Evolutionary conservation across 306 rosid genomes (phyloP), one percentile per base, ranked within the genome.

Genomic region (Acacia crassicarpa): DNA sequence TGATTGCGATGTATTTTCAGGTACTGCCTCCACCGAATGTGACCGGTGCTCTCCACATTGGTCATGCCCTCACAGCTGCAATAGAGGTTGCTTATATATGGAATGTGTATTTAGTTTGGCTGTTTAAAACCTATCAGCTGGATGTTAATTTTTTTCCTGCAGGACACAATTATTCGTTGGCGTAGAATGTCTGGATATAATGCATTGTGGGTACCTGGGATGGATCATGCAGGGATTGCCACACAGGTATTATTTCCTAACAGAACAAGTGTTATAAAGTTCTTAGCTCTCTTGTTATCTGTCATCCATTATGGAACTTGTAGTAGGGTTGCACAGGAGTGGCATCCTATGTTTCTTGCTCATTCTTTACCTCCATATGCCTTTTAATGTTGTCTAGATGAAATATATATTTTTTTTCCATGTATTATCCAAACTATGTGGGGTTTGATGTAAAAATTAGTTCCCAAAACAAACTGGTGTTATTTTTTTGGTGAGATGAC

Each of bases 191-290:
- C 91, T 54, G 98, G 99, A 75, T 92, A 85, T 89, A 95, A 95
- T 89, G 40, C 92, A 79, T 79, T 95, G 91, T 95, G 99, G 98
- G 97, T 95, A 81, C 99, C 99, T 83, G 94, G 97, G 83, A 87
- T 91, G 93, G 99, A 95, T 87, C 99, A 95, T 83, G 97, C 99
- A 11, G 98, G 98, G 82, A 93, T 93, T 67, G 99, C 99, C n/a
- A 95, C 99, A 38, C 98, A 95, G 99, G 98, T 91, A 75, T 53
- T 81, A 8, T 76, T 54, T 74, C 75, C 76, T 72, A 74, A 67
- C 76, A 67, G 41, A 49, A 48, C 78, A 79, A 38, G 56, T 75
- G 74, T 54, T 14, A 13, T 61, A 23, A 72, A 17, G 65, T 75
- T 70, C 45, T 74, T 62, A 13, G 53, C 61, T 74, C 75, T 69